phyloP scores from a whole-genome alignment of 2,329 filamentous ascomycete species.

The Dothideomycetidae sp. region DNA sequence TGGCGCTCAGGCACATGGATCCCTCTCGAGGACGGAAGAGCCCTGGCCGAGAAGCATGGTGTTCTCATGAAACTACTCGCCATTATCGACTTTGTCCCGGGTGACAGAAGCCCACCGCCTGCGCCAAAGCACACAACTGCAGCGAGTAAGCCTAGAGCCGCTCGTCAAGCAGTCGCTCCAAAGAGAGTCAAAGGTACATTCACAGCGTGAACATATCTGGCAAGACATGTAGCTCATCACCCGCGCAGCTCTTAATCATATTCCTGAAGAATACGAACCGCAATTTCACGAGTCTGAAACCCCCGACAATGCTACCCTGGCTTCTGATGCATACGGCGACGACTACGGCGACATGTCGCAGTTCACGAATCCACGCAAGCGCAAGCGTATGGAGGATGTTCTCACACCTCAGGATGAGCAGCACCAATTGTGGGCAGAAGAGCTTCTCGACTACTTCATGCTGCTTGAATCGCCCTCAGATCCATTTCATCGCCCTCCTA shows the following conservation, averaged over 20 bases:
- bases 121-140: slow-evolving; percentile 75
- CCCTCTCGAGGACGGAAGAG: slow-evolving; percentile 65
- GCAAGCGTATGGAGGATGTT: slow-evolving; percentile 55
- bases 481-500: slow-evolving; percentile 53
- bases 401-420: slow-evolving; percentile 57
- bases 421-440: slow-evolving; percentile 82
- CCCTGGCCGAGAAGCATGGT: slow-evolving; percentile 74
- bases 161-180: slow-evolving; percentile 44
- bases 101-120: slow-evolving; percentile 76
- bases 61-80: slow-evolving; percentile 67
- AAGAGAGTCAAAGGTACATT: slow-evolving; percentile 9
- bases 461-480: slow-evolving; percentile 44
- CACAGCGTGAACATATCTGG: neutral
- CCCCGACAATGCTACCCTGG: slow-evolving; percentile 68
- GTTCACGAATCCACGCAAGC: slow-evolving; percentile 45
- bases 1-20: slow-evolving; percentile 74
- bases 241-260: slow-evolving; percentile 28
- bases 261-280: slow-evolving; percentile 52
- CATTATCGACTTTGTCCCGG: slow-evolving; percentile 81
- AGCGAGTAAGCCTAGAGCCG: slow-evolving; percentile 64
- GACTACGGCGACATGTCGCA: slow-evolving; percentile 70
- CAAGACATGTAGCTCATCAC: slow-evolving; percentile 21
- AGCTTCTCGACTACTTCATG: slow-evolving; percentile 91
- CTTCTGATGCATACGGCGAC: slow-evolving; percentile 61
- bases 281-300: slow-evolving; percentile 59